Base-by-base conservation (phyloP, 2,329 filamentous ascomycete genomes). In the Aphanoascus verrucosus region DNA sequence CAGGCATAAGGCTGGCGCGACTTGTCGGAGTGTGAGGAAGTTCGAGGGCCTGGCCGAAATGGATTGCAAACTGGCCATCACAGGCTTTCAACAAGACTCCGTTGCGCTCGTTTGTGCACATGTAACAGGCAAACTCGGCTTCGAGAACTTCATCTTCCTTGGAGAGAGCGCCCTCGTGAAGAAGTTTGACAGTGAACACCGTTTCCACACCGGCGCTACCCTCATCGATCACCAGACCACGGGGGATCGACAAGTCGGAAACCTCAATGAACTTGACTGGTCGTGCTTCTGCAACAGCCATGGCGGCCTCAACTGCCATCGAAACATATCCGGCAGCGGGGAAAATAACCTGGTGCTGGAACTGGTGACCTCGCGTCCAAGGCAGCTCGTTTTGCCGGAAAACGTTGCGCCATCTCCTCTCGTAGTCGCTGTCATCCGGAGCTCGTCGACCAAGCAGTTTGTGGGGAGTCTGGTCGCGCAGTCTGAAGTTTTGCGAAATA, bases 281-380 rank as follows among this genome's bases (percentile, higher is more conserved):
- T 28, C 23, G 23, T 7, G 23, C 7, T 28, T 28, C 23, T 28
- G 23, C 23, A 28, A 28, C 23, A 7, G 23, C 23, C 23, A 17
- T 23, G 55, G 49, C 43, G 0, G 63, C 64, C 45, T 67, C 64
- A 8, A 59, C 54, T 5, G 59, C 59, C 55, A 65, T 60, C 7
- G 47, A 52, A 11, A 63, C 54, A 35, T 62, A 65, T 44, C 44
- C 47, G 23, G 57, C 47, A 15, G 46, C 63, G 1, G 68, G 68
- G 34, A 65, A 68, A 1, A 71, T 56, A 20, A 61, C 59, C 19
- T 62, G 58, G 5, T 55, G 59, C 15, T 63, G 58, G 5, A 71
- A 52, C 11, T 57, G 43, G 28, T 69, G 65, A n/a, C 58, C 62
- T 2, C 32, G 8, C 1, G 68, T 34, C 66, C 65, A 67, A 7